phyloP scores from a whole-genome alignment of 805 yeast species.

The Ogataea salicorniae region DNA sequence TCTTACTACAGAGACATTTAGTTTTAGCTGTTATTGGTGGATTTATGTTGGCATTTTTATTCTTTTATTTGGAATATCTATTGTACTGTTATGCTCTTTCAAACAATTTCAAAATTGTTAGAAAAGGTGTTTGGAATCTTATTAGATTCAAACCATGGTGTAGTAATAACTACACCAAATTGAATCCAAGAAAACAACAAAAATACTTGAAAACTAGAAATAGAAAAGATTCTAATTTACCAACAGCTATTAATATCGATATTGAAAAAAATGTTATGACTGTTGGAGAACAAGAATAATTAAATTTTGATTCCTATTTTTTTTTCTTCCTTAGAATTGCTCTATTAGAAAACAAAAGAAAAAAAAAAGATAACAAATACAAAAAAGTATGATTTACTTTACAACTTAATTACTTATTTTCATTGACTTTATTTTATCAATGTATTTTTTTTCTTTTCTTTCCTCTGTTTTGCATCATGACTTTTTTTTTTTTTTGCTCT shows the following conservation, averaged over 20 bases:
- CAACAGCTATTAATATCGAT: constrained; percentile 34
- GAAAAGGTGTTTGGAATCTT: constrained; percentile 20
- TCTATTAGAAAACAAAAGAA: not conserved
- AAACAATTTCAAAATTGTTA: constrained; percentile 15
- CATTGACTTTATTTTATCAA: not conserved
- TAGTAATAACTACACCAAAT: constrained; percentile 18
- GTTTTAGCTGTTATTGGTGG: constrained; percentile 68
- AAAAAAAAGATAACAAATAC: not conserved
- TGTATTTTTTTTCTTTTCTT: not conserved
- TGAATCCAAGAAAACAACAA: constrained; percentile 19
- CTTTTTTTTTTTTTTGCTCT: no score
- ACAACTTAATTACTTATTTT: no score
- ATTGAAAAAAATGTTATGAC: constrained; percentile 28
- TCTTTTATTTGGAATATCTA: constrained; percentile 44
- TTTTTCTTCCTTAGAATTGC: not conserved
- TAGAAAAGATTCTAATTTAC: constrained; percentile 54
- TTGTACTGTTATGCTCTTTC: constrained; percentile 33
- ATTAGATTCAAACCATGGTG: constrained; percentile 20
- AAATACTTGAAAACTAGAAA: constrained; percentile 23
- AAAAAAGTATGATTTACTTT: not conserved
- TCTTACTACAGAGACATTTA: constrained; percentile 69
- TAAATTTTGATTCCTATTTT: no score
- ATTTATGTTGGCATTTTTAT: constrained; percentile 46
- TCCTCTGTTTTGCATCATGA: not conserved
- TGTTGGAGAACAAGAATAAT: constrained; percentile 5